Percentiles rank a stretch among this genome's conserved stretches.
Conservation (phyloP, 1,284 basidiomycete genomes). For the Ustilago xerochloae region DNA sequence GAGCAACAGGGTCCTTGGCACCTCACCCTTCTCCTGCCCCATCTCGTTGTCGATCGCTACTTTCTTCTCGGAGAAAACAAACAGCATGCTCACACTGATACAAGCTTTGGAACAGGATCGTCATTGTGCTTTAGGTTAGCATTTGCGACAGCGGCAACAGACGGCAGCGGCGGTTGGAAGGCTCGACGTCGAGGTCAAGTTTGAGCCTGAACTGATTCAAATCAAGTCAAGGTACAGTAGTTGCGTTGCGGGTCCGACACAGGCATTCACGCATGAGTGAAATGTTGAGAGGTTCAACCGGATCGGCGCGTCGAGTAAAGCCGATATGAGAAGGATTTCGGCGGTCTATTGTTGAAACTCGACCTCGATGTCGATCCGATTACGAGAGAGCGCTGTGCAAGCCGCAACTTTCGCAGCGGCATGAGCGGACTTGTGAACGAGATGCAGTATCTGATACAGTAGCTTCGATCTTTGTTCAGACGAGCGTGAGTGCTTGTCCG, state of each 20-base stretch:
- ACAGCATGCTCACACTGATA: too few species aligned
- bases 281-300: conserved; percentile 4
- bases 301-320: not conserved
- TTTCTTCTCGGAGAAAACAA: too few species aligned
- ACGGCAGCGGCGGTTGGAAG: not conserved
- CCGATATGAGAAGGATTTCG: not conserved
- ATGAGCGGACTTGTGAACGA: not conserved
- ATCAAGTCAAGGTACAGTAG: too few species aligned
- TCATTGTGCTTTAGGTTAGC: not conserved
- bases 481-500: too few species aligned
- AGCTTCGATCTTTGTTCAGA: too few species aligned
- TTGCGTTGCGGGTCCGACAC: conserved; percentile 12
- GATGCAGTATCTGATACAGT: not conserved
- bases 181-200: too few species aligned
- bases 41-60: not conserved
- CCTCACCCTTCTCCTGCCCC: not conserved
- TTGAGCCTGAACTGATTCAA: too few species aligned
- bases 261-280: conserved; percentile 4
- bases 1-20: conserved; percentile 1
- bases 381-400: not conserved
- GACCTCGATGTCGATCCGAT: not conserved
- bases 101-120: not conserved
- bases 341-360: too few species aligned
- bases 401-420: not conserved
- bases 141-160: not conserved